phyloP scores from a whole-genome alignment of 2,329 filamentous ascomycete genomes.

The Tolypocladium inflatum region DNA sequence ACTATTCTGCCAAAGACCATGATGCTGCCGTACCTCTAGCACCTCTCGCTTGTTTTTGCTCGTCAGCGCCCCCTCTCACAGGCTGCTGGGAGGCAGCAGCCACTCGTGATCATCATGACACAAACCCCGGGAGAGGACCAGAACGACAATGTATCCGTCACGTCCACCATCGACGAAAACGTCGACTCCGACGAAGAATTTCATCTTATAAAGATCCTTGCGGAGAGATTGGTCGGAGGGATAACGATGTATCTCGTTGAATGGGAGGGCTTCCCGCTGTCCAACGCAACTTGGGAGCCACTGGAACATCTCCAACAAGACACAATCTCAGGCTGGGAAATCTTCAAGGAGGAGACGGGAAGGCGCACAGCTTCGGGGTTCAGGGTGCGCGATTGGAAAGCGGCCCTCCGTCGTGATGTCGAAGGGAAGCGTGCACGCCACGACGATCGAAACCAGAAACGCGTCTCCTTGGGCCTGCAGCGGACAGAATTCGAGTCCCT shows the following conservation, averaged over 20 bases:
- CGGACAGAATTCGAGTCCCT: slow-evolving; percentile 8
- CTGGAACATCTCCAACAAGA: slow-evolving; percentile 27
- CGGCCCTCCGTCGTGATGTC: slow-evolving; percentile 17
- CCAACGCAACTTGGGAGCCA: slow-evolving; percentile 42
- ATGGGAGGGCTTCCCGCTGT: slow-evolving; percentile 25
- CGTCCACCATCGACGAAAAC: slow-evolving; percentile 22
- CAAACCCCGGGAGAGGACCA: neutral
- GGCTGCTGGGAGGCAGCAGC: neutral
- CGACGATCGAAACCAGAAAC: slow-evolving; percentile 32
- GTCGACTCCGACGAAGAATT: slow-evolving; percentile 35
- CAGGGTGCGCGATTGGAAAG: slow-evolving; percentile 26
- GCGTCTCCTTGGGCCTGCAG: slow-evolving; percentile 25
- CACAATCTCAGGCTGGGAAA: slow-evolving; percentile 33
- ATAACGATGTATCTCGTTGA: slow-evolving; percentile 22
- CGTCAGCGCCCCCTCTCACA: neutral
- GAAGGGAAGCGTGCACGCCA: slow-evolving; percentile 26
- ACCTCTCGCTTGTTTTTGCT: too few relatives aligned
- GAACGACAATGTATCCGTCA: slow-evolving; percentile 19
- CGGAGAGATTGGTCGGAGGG: slow-evolving; percentile 26
- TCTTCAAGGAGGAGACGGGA: slow-evolving; percentile 25
- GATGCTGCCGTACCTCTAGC: neutral
- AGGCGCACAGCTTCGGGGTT: slow-evolving; percentile 24
- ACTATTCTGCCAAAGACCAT: neutral
- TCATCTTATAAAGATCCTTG: slow-evolving; percentile 41
- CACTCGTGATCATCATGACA: neutral